Evolutionary conservation across 2,329 filamentous ascomycete genomes (phyloP).

Genomic region (Colletotrichum spinosum): DNA sequence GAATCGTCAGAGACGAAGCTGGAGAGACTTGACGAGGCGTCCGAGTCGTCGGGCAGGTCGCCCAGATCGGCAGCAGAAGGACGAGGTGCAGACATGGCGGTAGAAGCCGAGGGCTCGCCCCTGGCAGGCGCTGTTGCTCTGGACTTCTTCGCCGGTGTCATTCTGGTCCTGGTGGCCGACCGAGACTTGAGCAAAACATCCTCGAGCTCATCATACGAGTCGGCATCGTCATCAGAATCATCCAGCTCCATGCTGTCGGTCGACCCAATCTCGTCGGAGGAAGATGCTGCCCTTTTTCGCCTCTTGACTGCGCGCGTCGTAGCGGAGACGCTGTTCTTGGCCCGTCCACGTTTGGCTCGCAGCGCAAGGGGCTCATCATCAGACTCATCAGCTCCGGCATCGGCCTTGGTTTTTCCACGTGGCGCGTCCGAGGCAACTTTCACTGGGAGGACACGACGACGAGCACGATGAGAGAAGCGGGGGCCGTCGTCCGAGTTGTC

Average conservation of each 20-base stretch:
- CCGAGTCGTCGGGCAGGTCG: slow-evolving; percentile 14
- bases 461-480: neutral
- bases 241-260: slow-evolving; percentile 40
- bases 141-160: slow-evolving; percentile 11
- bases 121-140: neutral
- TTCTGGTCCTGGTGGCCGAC: slow-evolving; percentile 11
- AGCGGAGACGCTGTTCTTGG: slow-evolving; percentile 46
- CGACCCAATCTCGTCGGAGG: slow-evolving; percentile 33
- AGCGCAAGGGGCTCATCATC: slow-evolving; percentile 21
- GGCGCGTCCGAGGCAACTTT: neutral
- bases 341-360: slow-evolving; percentile 30
- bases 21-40: slow-evolving; percentile 18
- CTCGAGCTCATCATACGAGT: slow-evolving; percentile 6
- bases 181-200: neutral
- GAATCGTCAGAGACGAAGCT: slow-evolving; percentile 7
- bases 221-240: slow-evolving; percentile 6
- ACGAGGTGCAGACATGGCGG: neutral
- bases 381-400: slow-evolving; percentile 22
- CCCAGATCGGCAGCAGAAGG: neutral
- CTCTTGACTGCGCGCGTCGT: slow-evolving; percentile 30
- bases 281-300: slow-evolving; percentile 24
- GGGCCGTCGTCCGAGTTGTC: slow-evolving; percentile 22
- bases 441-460: neutral
- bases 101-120: neutral
- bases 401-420: neutral